These are phyloP conservation scores for Cytospora piceae DNA, from an alignment of 2,329 filamentous ascomycete species.

Conservation along the genomic window DNA sequence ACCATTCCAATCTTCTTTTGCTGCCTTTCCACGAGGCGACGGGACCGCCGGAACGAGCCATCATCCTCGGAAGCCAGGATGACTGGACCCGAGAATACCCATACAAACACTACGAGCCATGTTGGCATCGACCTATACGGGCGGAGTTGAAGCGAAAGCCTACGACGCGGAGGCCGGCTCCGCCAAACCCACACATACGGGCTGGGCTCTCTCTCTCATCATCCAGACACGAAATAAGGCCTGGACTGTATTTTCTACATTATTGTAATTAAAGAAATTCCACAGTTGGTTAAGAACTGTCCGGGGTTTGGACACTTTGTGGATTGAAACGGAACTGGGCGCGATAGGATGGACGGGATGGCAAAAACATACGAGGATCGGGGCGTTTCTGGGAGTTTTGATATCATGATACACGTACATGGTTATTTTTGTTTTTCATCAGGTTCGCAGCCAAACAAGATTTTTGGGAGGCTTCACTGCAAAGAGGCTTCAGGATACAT, in stretches of 20 bases:
- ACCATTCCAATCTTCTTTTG: not conserved
- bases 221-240: conserved; percentile 9
- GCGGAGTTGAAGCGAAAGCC: not conserved
- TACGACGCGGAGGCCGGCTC: not conserved
- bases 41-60: not conserved
- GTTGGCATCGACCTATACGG: too few relatives aligned
- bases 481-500: not conserved
- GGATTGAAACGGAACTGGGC: not conserved
- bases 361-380: not conserved
- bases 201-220: conserved; percentile 5
- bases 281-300: not conserved
- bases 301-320: not conserved
- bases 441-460: not conserved
- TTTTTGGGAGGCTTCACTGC: not conserved
- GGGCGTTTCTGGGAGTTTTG: not conserved
- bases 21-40: not conserved
- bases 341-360: not conserved
- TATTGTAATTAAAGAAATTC: conserved; percentile 9
- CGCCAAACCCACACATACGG: not conserved
- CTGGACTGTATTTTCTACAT: conserved; percentile 10
- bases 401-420: conserved; percentile 4
- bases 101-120: too few relatives aligned
- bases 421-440: not conserved
- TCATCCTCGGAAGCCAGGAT: not conserved
- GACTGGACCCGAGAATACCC: not conserved